phyloP scores from a whole-genome alignment of 2,329 filamentous ascomycete species.

The Aspergillus vadensis region DNA sequence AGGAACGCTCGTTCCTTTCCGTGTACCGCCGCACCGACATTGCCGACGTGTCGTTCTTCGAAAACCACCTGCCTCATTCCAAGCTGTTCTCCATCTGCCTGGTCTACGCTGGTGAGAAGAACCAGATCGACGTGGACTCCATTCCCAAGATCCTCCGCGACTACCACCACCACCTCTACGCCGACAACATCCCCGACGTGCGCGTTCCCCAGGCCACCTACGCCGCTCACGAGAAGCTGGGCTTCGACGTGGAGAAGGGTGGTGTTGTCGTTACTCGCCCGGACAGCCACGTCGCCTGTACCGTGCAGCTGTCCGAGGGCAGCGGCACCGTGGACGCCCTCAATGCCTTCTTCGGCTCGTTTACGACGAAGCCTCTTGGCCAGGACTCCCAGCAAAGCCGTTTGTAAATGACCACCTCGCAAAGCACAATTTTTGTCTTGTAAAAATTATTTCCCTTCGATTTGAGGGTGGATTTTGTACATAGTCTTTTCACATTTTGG shows the following conservation, averaged over 20 bases:
- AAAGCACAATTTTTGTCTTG: constrained; percentile 18
- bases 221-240: constrained; percentile 84
- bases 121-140: constrained; percentile 71
- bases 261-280: constrained; percentile 82
- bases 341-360: constrained; percentile 77
- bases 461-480: neutral
- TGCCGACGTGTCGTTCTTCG: constrained; percentile 69
- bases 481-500: neutral
- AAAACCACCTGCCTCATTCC: constrained; percentile 82
- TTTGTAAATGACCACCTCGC: constrained; percentile 25
- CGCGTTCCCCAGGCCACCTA: constrained; percentile 69
- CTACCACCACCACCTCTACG: constrained; percentile 82
- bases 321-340: constrained; percentile 77
- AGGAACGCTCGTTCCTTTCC: constrained; percentile 71
- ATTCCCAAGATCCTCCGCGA: constrained; percentile 70
- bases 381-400: constrained; percentile 39
- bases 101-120: constrained; percentile 68
- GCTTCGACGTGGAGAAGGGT: constrained; percentile 70
- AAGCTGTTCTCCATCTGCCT: constrained; percentile 78
- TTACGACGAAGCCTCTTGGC: constrained; percentile 61
- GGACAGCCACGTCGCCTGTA: constrained; percentile 82
- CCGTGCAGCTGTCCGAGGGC: constrained; percentile 73
- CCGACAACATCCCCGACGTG: constrained; percentile 77
- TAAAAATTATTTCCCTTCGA: neutral
- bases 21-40: constrained; percentile 65